These are phyloP conservation scores for Syzygium jambos DNA, from an alignment of 345 rosid species.

Conservation along the genomic window DNA sequence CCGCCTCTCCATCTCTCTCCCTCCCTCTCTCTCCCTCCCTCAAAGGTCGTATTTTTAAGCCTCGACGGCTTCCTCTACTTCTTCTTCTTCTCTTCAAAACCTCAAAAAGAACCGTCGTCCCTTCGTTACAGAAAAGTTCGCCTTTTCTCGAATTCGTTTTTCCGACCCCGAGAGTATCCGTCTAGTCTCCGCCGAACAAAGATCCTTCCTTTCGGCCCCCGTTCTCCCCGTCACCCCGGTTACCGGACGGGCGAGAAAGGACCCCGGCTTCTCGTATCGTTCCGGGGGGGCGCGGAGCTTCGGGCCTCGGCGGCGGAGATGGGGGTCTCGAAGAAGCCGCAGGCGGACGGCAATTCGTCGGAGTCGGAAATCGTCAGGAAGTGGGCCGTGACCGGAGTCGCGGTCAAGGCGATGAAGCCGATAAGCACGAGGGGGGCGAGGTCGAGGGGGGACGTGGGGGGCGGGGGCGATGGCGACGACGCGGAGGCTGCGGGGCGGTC, in stretches of 20 bases:
- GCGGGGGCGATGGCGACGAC: background rate
- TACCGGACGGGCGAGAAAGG: background rate
- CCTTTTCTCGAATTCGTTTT: background rate
- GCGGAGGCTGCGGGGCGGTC: constrained; percentile 7
- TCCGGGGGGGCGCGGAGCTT: background rate
- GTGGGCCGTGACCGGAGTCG: constrained; percentile 12
- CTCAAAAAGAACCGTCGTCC: background rate
- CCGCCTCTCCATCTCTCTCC: constrained; percentile 9
- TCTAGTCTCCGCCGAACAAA: background rate
- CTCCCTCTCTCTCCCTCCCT: background rate
- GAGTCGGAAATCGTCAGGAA: constrained; percentile 2
- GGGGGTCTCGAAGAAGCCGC: constrained; percentile 14
- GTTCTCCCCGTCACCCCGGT: background rate
- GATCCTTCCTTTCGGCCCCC: background rate
- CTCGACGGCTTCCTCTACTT: background rate
- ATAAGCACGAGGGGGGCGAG: constrained; percentile 12
- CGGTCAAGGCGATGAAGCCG: constrained; percentile 20
- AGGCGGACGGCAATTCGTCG: background rate
- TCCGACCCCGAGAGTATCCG: background rate
- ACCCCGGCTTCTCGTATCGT: background rate
- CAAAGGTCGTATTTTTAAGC: background rate
- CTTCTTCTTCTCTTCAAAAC: background rate
- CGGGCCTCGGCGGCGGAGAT: background rate
- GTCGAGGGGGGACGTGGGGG: constrained; percentile 4
- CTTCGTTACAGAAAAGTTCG: background rate